phyloP scores from a whole-genome alignment of 164 flowering plant genomes.

The Stephania yunnanensis region DNA sequence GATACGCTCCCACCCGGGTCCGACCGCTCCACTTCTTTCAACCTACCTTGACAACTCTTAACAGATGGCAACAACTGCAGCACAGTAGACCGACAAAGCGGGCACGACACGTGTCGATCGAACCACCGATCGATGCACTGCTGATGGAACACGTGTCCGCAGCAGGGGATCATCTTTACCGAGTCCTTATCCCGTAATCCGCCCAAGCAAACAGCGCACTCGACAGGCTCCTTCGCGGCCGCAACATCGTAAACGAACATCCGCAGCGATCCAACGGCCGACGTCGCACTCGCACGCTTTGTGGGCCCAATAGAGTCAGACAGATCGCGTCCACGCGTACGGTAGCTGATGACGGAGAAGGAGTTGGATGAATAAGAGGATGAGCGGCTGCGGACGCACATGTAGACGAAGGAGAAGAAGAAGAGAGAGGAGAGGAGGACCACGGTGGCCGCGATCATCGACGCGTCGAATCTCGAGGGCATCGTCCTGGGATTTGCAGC shows the following conservation, averaged over 20 bases:
- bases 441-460: slow-evolving; percentile 47
- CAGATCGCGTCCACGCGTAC: neutral
- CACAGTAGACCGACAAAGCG: slow-evolving; percentile 42
- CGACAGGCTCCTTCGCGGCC: slow-evolving; percentile 25
- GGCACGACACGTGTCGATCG: slow-evolving; percentile 43
- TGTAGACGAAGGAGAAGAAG: slow-evolving; percentile 67
- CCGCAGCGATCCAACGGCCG: slow-evolving; percentile 37
- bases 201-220: slow-evolving; percentile 53
- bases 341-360: slow-evolving; percentile 15
- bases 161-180: slow-evolving; percentile 45
- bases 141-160: slow-evolving; percentile 56
- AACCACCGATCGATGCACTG: slow-evolving; percentile 65
- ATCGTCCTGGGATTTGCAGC: neutral
- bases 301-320: neutral
- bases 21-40: neutral
- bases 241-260: slow-evolving; percentile 21
- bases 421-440: slow-evolving; percentile 57
- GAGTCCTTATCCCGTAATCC: slow-evolving; percentile 47
- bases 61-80: too few species aligned
- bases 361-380: slow-evolving; percentile 24
- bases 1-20: neutral
- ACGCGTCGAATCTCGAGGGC: slow-evolving; percentile 30
- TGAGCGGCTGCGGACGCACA: slow-evolving; percentile 59
- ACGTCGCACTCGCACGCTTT: neutral
- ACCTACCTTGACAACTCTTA: too few species aligned